phyloP scores from a whole-genome alignment of 257 asterid genomes.

The Anisodus tanguticus region DNA sequence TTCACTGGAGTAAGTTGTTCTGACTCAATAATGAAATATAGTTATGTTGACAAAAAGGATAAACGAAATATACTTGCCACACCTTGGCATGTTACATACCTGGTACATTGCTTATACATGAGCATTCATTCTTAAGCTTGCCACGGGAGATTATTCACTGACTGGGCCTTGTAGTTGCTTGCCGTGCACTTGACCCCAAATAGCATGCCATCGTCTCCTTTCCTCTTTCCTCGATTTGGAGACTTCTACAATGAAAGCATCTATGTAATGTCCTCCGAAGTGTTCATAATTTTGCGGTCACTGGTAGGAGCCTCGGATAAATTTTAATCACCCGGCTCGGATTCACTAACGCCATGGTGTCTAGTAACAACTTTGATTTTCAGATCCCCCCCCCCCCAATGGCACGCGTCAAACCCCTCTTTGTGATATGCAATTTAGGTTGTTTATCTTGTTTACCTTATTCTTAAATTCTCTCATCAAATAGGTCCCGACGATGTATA shows the following conservation, averaged over 20 bases:
- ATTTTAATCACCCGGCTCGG: not conserved
- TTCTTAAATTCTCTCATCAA: not conserved
- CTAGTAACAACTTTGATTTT: not conserved
- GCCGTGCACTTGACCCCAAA: not conserved
- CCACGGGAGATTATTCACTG: not conserved
- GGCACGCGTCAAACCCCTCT: not conserved
- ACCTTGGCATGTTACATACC: not conserved
- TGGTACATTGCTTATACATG: not conserved
- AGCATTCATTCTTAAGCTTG: not conserved
- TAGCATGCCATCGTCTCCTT: not conserved
- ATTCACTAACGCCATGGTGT: not conserved
- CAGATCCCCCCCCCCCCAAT: not conserved
- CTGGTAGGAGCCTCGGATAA: not conserved
- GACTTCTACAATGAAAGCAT: not conserved
- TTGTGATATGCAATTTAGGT: not conserved
- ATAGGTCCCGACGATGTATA: conserved; percentile 94
- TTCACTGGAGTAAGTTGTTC: conserved; percentile 77
- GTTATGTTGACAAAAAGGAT: not conserved
- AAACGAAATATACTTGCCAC: not conserved
- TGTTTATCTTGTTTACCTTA: not conserved
- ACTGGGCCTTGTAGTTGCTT: not conserved
- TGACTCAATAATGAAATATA: not conserved
- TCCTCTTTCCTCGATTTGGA: not conserved
- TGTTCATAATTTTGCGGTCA: not conserved
- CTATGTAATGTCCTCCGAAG: not conserved